Evolutionary conservation across 169 alveolate species (phyloP), one percentile per base, ranked within the genome.

Genomic region (Hepatocystis sp.): DNA sequence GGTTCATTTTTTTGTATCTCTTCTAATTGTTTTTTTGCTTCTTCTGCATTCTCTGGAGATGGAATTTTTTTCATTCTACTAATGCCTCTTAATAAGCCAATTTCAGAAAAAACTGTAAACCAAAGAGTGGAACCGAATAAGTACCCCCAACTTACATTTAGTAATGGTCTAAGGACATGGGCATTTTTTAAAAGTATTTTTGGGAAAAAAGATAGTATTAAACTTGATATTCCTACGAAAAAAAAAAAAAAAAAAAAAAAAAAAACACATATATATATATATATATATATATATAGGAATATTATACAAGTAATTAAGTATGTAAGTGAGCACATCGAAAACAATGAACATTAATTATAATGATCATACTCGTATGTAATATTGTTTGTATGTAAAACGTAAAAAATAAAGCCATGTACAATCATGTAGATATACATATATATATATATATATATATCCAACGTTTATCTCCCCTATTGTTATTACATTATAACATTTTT

Each of bases 81-180:
- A 15, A 46, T 15, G 11, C 86, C 44, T 63, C 86, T 53, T 4
- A 71, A 1, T 34, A 71, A 55, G 4, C 86, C 86, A 40, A 71
- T 27, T 55, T 71, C 86, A 7, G 86, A 71, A 60, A 71, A 71
- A 11, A 71, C 25, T 34, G 53, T 40, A n/a, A 71, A 42, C 95
- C 95, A 92, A 17, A 92, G 10, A 28, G 91, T 93, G 8, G 90
- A 85, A 15, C 95, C 95, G 55, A 92, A 92, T 63, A 92, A 56
- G 60, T 76, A 90, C 2, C 93, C 95, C 95, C 95, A 92, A 46
- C 93, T 78, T 21, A 92, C 47, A 65, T 92, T 92, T 13, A 92
- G 63, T 13, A 92, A 8, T 7, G 94, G 93, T 34, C 95, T 44
- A 2, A 92, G 49, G 27, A 92, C 52, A 8, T 49, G 52, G 0